Evolutionary conservation across 2,329 filamentous ascomycete species (phyloP).

Genomic region (Ophiobolus disseminans): DNA sequence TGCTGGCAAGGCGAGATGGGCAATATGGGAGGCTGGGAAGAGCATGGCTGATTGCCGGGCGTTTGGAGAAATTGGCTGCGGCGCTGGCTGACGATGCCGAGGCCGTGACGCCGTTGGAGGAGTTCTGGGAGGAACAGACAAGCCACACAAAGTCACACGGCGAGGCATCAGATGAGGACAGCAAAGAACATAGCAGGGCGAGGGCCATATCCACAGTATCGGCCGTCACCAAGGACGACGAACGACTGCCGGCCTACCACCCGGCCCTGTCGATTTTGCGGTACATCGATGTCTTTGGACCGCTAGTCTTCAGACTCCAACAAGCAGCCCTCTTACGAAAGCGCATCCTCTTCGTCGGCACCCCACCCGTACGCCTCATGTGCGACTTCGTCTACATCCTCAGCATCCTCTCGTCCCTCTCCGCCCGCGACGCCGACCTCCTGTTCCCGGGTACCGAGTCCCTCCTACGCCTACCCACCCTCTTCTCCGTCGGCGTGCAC

Average conservation of each 20-base stretch:
- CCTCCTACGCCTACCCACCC: slow-evolving; percentile 71
- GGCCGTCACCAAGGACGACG: slow-evolving; percentile 64
- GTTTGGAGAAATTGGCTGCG: slow-evolving; percentile 73
- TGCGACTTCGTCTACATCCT: slow-evolving; percentile 97
- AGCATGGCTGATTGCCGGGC: slow-evolving; percentile 85
- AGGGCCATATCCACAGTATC: slow-evolving; percentile 60
- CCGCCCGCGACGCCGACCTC: slow-evolving; percentile 72
- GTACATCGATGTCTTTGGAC: slow-evolving; percentile 84
- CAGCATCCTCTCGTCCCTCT: slow-evolving; percentile 90
- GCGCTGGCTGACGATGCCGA: slow-evolving; percentile 69
- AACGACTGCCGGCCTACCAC: slow-evolving; percentile 78
- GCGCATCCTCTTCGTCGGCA: slow-evolving; percentile 84
- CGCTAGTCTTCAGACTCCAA: slow-evolving; percentile 89
- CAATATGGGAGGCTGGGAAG: slow-evolving; percentile 80
- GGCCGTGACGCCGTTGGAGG: slow-evolving; percentile 69
- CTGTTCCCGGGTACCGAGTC: slow-evolving; percentile 69
- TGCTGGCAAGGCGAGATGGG: slow-evolving; percentile 79
- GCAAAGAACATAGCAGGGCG: slow-evolving; percentile 34
- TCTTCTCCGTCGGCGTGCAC: slow-evolving; percentile 94
- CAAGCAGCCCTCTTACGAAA: slow-evolving; percentile 85
- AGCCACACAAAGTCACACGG: slow-evolving; percentile 9
- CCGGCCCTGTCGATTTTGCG: slow-evolving; percentile 82
- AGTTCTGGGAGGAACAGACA: slow-evolving; percentile 76
- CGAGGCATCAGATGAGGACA: slow-evolving; percentile 1
- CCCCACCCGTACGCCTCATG: slow-evolving; percentile 81